Evolutionary conservation across 1,284 basidiomycete genomes (phyloP), one percentile per base, ranked within the genome.

Genomic region (Cryptococcus sp.): DNA sequence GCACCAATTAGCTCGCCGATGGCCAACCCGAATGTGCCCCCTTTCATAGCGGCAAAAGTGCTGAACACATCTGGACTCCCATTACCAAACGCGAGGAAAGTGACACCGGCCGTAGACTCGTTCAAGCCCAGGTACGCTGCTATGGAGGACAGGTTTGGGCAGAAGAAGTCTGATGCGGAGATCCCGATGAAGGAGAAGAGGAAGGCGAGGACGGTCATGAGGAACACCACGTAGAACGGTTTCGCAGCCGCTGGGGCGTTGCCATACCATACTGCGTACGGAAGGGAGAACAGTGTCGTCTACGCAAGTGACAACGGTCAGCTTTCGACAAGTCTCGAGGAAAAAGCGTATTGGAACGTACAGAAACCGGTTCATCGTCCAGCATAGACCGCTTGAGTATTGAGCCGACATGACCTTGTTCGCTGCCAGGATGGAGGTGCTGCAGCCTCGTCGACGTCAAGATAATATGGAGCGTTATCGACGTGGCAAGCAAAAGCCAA

Each of bases 1-100:
- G 95, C 95, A 16, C 95, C 95, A 22, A 99, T 82, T 5, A 99
- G 84, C 78, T 99, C 95, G 41, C 95, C 95, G 50, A 99, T 86
- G 0, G 95, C 95, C 53, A 99, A 80, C 54, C 90, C 86, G 7
- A 93, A 93, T 0, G 93, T 91, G 68, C 88, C 82, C 16, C 87
- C 83, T 48, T 86, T 86, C 86, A 99, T 91, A 17, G 95, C 91
- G 0, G 91, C 90, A 75, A 95, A 97, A 0, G 95, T 98, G 13
- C 91, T 89, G 76, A 98, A 97, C 5, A 93, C 84, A 75, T 95
- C 92, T 0, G 92, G 93, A 65, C 89, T 91, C 30, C 91, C 92
- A 72, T 95, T 96, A 5, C 93, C 93, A 72, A 95, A 92, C 0
- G 93, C 93, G 22, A 97, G 83, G 67, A 97, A 90, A 0, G 93